phyloP scores from a whole-genome alignment of 495 filamentous ascomycete species.

The Daldinia loculata region DNA sequence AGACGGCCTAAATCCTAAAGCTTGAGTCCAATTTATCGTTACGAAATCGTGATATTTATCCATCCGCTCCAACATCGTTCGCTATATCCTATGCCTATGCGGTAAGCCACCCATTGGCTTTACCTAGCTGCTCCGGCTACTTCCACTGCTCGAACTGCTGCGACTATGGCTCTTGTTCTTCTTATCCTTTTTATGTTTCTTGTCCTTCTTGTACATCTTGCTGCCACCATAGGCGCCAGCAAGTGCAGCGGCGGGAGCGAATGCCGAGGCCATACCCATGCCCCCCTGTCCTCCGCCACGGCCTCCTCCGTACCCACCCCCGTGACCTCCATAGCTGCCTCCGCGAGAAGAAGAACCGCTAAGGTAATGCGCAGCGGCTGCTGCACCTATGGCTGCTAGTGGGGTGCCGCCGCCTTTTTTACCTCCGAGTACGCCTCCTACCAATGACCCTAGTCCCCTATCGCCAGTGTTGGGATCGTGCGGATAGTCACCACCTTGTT shows the following conservation, averaged over 20 bases:
- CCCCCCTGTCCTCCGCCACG: conserved; percentile 27
- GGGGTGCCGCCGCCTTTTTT: conserved; percentile 23
- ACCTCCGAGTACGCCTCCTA: conserved; percentile 30
- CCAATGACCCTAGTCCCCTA: conserved; percentile 38
- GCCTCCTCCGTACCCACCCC: background rate
- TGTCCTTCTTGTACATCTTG: conserved; percentile 40
- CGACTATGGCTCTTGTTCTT: conserved; percentile 40
- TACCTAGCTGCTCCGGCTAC: conserved; percentile 36
- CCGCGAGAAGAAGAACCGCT: conserved; percentile 15
- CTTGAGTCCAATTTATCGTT: background rate
- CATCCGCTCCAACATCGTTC: background rate
- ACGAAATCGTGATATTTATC: background rate
- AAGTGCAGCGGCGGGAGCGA: conserved; percentile 20
- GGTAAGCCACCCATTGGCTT: too few species aligned
- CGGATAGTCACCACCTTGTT: conserved; percentile 23
- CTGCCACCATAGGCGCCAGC: conserved; percentile 29
- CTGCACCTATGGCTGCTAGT: conserved; percentile 34
- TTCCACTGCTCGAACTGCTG: conserved; percentile 39
- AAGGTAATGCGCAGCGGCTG: conserved; percentile 34
- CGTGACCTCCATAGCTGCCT: background rate
- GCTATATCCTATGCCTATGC: too few species aligned
- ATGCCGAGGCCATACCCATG: conserved; percentile 17
- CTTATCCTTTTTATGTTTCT: conserved; percentile 45
- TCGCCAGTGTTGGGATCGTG: conserved; percentile 27
- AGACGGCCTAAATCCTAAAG: background rate